Evolutionary conservation across 768 basidiomycete species (phyloP).

Genomic region (Dacryopinax spathularia): DNA sequence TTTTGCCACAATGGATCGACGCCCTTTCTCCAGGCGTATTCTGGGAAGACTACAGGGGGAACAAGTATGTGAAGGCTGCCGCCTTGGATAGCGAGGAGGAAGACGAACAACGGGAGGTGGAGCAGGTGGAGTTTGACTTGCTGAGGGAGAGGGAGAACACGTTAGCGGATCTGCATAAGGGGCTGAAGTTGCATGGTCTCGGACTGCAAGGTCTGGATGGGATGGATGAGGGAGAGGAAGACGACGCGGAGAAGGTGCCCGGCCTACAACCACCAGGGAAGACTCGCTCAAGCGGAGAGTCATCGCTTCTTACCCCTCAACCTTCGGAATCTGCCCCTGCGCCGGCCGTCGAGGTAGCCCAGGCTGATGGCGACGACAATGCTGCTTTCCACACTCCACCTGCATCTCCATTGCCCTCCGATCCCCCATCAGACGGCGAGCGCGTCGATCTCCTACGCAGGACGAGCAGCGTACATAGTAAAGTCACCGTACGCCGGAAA

Average conservation of each 20-base stretch:
- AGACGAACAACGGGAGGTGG: background rate
- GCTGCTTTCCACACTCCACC: background rate
- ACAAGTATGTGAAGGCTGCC: constrained; percentile 2
- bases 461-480: background rate
- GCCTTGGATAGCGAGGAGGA: background rate
- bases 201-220: background rate
- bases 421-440: background rate
- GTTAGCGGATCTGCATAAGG: background rate
- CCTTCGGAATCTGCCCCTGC: background rate
- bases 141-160: background rate
- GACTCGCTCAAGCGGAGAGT: background rate
- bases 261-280: background rate
- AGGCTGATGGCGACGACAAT: background rate
- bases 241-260: background rate
- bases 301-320: background rate
- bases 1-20: background rate
- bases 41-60: constrained; percentile 4
- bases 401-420: background rate
- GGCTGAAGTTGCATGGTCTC: background rate
- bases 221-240: background rate
- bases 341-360: background rate
- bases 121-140: constrained; percentile 1
- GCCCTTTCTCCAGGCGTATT: background rate
- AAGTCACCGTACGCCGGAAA: background rate
- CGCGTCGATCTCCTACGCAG: background rate